Base-by-base conservation (phyloP, 2,329 filamentous ascomycete genomes). In the Pyrenophora seminiperda region DNA sequence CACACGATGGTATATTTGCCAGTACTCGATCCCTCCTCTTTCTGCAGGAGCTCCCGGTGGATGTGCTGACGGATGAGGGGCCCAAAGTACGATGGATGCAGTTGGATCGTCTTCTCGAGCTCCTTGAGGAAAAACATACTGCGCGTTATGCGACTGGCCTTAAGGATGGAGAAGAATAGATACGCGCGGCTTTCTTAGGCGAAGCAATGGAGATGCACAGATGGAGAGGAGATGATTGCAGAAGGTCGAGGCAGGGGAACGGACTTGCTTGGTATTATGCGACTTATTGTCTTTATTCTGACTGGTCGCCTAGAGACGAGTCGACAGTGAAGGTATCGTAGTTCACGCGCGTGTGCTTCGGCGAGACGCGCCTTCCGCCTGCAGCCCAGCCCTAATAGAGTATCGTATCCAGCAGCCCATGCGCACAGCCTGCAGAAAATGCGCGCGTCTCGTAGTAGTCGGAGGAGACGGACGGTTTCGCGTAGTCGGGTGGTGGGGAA, bases 121-220 rank as follows among this genome's bases (percentile, higher is more conserved):
- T 96, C 93, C 77, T 96, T 91, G 60, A 99, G 89, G 80, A 99
- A 99, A 77, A 97, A 99, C 94, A 99, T 99, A 65, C 58, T 77
- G 44, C 75, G 58, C 54, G 45, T 32, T 43, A 54, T 47, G 50
- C 38, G 45, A 48, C 30, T 40, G 15, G 42, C 30, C 36, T 48
- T 51, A 18, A 41, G 51, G 53, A 46, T 20, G 44, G 40, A 41
- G 20, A 39, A n/a, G 33, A 24, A 38, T 36, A 29, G 34, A 50
- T 48, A 48, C 43, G 49, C 44, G 53, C 38, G 44, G 53, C 24
- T 51, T 45, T 52, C 10, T 24, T 34, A 24, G 10, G 24, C 31
- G 36, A 51, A 32, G 34, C 19, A 47, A 53, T 34, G 44, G 46
- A 40, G 43, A 22, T 56, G 56, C 62, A 62, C 62, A 43, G 33